A percentile compares a stretch with the other conserved stretches of the same genome.
Evolutionary conservation across 2,329 filamentous ascomycete genomes (phyloP).

Genomic region (Fusarium chuoi): DNA sequence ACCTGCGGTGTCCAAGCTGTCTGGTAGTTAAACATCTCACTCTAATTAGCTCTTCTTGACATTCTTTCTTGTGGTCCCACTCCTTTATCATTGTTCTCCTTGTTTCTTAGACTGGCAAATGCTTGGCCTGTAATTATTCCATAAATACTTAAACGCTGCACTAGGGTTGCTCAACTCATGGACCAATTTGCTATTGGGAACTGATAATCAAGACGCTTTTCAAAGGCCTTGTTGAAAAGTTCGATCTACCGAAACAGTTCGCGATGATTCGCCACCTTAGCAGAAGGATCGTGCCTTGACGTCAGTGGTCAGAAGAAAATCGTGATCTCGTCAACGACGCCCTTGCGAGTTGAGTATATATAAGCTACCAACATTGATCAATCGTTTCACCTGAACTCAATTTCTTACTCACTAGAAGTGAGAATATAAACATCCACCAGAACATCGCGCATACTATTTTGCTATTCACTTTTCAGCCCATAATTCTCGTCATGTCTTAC

Average conservation of each 20-base stretch:
- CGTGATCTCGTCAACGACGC: slow-evolving; percentile 8
- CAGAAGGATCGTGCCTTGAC: background rate
- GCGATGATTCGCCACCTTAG: rapidly evolving
- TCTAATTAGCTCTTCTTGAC: background rate
- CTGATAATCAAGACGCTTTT: too few species aligned
- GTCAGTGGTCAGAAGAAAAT: background rate
- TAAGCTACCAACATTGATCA: background rate
- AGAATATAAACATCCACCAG: rapidly evolving
- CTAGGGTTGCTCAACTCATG: rapidly evolving
- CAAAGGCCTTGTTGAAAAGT: rapidly evolving
- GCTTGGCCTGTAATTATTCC: background rate
- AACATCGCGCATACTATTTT: rapidly evolving
- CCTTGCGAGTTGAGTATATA: slow-evolving; percentile 4
- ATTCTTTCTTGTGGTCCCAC: background rate
- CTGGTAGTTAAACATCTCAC: background rate
- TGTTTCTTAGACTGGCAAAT: background rate
- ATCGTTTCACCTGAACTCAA: rapidly evolving
- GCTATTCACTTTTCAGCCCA: rapidly evolving
- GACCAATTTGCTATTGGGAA: background rate
- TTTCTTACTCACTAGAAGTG: rapidly evolving
- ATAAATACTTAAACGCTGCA: background rate
- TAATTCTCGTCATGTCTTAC: background rate
- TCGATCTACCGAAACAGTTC: rapidly evolving
- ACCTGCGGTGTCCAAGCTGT: background rate
- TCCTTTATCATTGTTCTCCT: too few species aligned